A percentile compares a stretch with the other conserved stretches of the same genome.
These are phyloP conservation scores for Trichoderma lentiforme DNA, from an alignment of 2,329 filamentous ascomycete species.

Conservation along the genomic window DNA sequence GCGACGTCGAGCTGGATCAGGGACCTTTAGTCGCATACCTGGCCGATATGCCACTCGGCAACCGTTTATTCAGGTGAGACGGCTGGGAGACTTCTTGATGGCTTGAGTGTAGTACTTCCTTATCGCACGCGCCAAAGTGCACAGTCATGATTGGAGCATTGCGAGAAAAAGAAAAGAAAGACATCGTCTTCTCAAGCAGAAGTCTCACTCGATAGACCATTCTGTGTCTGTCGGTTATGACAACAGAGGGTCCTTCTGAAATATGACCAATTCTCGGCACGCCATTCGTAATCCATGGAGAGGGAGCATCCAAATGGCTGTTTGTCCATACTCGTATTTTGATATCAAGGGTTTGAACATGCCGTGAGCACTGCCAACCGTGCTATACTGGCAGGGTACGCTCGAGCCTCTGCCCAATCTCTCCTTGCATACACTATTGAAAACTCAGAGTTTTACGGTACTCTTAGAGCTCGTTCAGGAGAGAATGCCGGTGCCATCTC, in stretches of 20 bases:
- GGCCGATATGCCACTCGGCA: not conserved
- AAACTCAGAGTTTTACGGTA: not conserved
- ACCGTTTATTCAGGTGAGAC: not conserved
- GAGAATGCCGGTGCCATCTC: not conserved
- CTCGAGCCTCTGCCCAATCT: not conserved
- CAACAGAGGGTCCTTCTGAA: not conserved
- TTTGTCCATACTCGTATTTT: not conserved
- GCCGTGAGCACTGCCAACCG: not conserved
- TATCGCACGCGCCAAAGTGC: not conserved
- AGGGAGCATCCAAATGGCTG: not conserved
- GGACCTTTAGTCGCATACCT: not conserved
- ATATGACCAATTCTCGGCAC: not conserved
- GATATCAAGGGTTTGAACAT: not conserved
- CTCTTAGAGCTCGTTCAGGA: not conserved
- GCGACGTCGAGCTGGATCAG: not conserved
- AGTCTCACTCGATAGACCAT: not conserved
- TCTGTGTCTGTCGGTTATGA: not conserved
- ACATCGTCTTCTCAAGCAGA: not conserved
- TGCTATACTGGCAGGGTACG: not conserved
- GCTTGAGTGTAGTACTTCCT: not conserved
- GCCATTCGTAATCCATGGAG: not conserved
- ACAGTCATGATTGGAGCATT: not conserved
- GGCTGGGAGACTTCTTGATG: not conserved
- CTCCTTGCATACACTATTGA: slow-evolving; percentile 14
- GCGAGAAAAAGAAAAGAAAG: not conserved